Evolutionary conservation across 2,329 filamentous ascomycete species (phyloP), one percentile per base, ranked within the genome.

Genomic region (Spiromastix sp.): DNA sequence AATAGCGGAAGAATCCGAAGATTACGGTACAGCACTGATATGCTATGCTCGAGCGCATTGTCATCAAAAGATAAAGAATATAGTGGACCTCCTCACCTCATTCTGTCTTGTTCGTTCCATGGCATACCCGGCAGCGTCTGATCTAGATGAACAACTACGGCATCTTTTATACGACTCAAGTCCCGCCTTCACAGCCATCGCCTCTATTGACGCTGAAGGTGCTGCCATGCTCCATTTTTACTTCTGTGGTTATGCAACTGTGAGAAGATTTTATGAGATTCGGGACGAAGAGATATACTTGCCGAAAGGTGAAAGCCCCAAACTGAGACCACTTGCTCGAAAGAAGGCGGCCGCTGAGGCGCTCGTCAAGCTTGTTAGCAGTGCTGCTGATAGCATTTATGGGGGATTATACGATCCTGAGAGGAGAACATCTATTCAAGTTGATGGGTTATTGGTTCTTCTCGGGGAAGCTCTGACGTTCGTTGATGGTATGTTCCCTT

Each of bases 11-110:
- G 73, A 76, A 27, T 81, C 81, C 1, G 75, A 84, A 48, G 74
- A 81, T 36, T 95, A 89, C 47, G 89, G 89, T 36, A 77, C 89
- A 44, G 84, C 85, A 1, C 70, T 96, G 13, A 79, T 91, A 63
- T 95, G 93, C 65, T 96, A 91, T 55, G 82, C 89, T 16, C 75
- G 93, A 9, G 83, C 86, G 3, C 86, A 93, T 51, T 76, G 79
- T 17, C 66, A 76, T 2, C 68, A 72, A 43, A 93, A 89, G 58
- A 79, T 95, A 34, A 84, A 84, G 49, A 79, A 86, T 43, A 82
- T 94, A 13, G 71, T 94, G 28, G 84, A 93, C 52, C 73, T 91
- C 3, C 75, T 96, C 34, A 89, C 86, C 47, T 85, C 85, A 2
- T 82, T 86, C 55, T 94, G 82, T 30, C 71, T 96, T 11, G 72